Evolutionary conservation across 345 rosid genomes (phyloP).

Genomic region (Hevea brasiliensis): DNA sequence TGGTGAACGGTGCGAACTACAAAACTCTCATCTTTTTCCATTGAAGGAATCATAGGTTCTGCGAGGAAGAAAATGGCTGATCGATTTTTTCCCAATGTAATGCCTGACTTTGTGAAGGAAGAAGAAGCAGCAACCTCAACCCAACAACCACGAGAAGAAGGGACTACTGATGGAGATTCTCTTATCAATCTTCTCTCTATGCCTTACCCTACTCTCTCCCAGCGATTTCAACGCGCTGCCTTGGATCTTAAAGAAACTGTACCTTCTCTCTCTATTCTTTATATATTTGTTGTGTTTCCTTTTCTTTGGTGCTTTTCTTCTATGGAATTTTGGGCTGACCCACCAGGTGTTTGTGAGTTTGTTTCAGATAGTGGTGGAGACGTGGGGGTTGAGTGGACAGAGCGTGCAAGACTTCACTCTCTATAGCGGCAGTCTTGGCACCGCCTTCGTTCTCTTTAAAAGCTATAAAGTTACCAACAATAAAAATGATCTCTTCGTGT

Average conservation of each 20-base stretch:
- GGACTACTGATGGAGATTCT: slow-evolving; percentile 35
- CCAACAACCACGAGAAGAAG: slow-evolving; percentile 6
- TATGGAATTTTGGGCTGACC: not conserved
- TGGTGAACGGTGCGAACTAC: not conserved
- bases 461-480: slow-evolving; percentile 22
- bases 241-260: slow-evolving; percentile 78
- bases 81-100: slow-evolving; percentile 58
- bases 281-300: not conserved
- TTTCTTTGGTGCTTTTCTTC: not conserved
- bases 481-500: slow-evolving; percentile 24
- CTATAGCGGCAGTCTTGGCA: slow-evolving; percentile 29
- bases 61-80: slow-evolving; percentile 46
- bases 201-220: slow-evolving; percentile 61
- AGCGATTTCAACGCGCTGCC: slow-evolving; percentile 55
- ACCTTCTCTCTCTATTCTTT: slow-evolving; percentile 20
- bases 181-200: slow-evolving; percentile 57
- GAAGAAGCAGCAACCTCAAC: slow-evolving; percentile 1
- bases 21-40: not conserved
- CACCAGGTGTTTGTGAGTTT: slow-evolving; percentile 20
- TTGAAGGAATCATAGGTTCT: not conserved
- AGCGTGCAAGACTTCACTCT: slow-evolving; percentile 23
- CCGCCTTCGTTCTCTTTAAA: slow-evolving; percentile 28
- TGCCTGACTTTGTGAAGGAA: slow-evolving; percentile 56
- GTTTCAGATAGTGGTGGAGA: slow-evolving; percentile 26
- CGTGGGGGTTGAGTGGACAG: slow-evolving; percentile 23